Evolutionary conservation across 768 basidiomycete species (phyloP).

Genomic region (Amanita thiersii): DNA sequence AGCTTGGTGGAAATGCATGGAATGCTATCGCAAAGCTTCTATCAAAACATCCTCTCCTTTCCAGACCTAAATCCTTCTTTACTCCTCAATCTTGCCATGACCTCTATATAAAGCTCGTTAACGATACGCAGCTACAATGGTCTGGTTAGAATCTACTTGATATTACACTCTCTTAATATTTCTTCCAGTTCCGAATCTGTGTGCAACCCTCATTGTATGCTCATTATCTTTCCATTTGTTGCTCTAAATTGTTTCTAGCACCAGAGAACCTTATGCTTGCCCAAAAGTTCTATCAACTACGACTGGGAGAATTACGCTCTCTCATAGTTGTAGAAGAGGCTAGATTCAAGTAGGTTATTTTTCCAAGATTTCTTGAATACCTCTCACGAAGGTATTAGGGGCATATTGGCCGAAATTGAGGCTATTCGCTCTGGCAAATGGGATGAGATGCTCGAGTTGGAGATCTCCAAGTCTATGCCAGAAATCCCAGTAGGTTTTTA

Average conservation of each 20-base stretch:
- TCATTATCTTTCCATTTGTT: background rate
- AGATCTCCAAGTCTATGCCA: background rate
- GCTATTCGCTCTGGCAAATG: constrained; percentile 62
- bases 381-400: constrained; percentile 28
- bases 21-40: constrained; percentile 55
- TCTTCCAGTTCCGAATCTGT: too few relatives aligned
- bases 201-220: constrained; percentile 51
- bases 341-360: constrained; percentile 61
- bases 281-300: constrained; percentile 60
- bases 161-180: constrained; percentile 5
- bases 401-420: constrained; percentile 65
- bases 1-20: constrained; percentile 71
- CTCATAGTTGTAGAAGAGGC: constrained; percentile 67
- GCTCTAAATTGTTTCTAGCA: constrained; percentile 33
- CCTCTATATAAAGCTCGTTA: constrained; percentile 63
- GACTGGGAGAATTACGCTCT: constrained; percentile 64
- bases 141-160: constrained; percentile 24
- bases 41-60: constrained; percentile 60
- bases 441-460: constrained; percentile 43
- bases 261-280: constrained; percentile 62
- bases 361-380: background rate
- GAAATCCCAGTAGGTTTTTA: background rate
- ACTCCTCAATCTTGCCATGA: constrained; percentile 61
- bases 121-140: constrained; percentile 58
- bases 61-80: constrained; percentile 57